These are phyloP conservation scores for Penicillium sp. DNA, from an alignment of 2,329 filamentous ascomycete species.

Conservation along the genomic window DNA sequence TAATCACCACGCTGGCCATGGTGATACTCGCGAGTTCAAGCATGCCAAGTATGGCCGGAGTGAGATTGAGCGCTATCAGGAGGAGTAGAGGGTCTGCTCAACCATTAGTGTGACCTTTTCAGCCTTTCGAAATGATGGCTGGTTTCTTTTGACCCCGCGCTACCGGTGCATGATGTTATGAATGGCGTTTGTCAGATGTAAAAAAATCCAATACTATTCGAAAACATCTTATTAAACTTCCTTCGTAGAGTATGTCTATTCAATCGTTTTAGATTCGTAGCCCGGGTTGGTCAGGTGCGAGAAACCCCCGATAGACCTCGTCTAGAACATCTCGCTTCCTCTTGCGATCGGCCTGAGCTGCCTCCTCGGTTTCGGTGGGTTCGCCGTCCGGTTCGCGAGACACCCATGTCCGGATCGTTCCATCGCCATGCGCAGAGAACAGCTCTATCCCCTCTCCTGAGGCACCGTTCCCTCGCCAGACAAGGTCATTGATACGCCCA, in stretches of 20 bases:
- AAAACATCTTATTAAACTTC: not conserved
- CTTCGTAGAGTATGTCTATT: not conserved
- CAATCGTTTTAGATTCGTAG: slow-evolving; percentile 2
- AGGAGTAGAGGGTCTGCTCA: not conserved
- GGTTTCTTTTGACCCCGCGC: not conserved
- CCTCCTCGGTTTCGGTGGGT: slow-evolving; percentile 47
- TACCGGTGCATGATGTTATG: slow-evolving; percentile 4
- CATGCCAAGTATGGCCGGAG: slow-evolving; percentile 40
- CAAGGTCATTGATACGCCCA: slow-evolving; percentile 71
- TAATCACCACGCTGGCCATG: slow-evolving; percentile 41
- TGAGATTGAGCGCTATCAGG: slow-evolving; percentile 37
- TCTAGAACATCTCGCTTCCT: slow-evolving; percentile 77
- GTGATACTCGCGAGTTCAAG: slow-evolving; percentile 41
- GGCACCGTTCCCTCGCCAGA: slow-evolving; percentile 67
- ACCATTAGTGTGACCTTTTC: not conserved
- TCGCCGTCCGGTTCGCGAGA: slow-evolving; percentile 57
- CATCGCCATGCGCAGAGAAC: slow-evolving; percentile 81
- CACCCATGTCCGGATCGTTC: slow-evolving; percentile 77
- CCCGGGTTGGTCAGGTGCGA: slow-evolving; percentile 41
- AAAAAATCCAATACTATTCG: not conserved
- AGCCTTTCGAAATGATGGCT: not conserved
- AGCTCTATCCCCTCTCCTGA: slow-evolving; percentile 63
- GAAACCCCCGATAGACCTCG: slow-evolving; percentile 75
- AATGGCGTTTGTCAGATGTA: not conserved
- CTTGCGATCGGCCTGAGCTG: slow-evolving; percentile 55